Conservation (phyloP, 1,284 basidiomycete species). For the Malassezia sp. region DNA sequence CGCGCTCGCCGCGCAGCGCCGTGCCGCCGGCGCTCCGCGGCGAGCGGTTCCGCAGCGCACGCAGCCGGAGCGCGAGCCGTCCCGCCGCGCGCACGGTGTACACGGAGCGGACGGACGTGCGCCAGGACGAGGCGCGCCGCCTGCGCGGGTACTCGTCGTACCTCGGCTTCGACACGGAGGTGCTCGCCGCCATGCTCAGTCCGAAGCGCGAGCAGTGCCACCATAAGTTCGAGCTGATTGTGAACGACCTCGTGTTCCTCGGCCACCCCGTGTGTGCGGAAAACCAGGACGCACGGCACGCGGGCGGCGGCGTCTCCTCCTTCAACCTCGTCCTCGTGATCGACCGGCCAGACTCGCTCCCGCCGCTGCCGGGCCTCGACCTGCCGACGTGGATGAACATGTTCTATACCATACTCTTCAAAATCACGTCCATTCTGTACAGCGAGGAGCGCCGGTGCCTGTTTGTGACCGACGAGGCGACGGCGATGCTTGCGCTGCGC, state of each 20-base stretch:
- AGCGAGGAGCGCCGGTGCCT: conserved; percentile 28
- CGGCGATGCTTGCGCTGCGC: conserved; percentile 25
- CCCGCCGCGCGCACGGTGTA: not conserved
- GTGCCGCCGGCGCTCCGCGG: not conserved
- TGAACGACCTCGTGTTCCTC: conserved; percentile 86
- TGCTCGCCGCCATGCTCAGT: conserved; percentile 69
- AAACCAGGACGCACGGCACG: no score
- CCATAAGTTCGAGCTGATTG: conserved; percentile 81
- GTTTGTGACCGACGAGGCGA: conserved; percentile 30
- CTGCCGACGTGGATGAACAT: conserved; percentile 29
- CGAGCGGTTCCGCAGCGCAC: not conserved
- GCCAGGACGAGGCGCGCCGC: conserved; percentile 8
- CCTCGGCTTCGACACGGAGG: conserved; percentile 68
- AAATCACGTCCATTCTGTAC: conserved; percentile 42
- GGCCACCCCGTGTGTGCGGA: conserved; percentile 72
- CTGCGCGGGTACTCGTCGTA: conserved; percentile 51
- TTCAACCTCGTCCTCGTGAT: conserved; percentile 44
- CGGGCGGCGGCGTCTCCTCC: conserved; percentile 23
- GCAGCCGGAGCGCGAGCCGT: conserved; percentile 7
- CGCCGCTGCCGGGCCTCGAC: conserved; percentile 25
- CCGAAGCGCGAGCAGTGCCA: conserved; percentile 71
- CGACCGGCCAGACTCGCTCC: conserved; percentile 36
- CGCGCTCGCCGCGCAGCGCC: conserved; percentile 12
- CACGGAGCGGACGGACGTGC: not conserved
- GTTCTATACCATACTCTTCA: conserved; percentile 43